Conservation (phyloP, 1,139 yeast genomes). For the Candida dubliniensis region DNA sequence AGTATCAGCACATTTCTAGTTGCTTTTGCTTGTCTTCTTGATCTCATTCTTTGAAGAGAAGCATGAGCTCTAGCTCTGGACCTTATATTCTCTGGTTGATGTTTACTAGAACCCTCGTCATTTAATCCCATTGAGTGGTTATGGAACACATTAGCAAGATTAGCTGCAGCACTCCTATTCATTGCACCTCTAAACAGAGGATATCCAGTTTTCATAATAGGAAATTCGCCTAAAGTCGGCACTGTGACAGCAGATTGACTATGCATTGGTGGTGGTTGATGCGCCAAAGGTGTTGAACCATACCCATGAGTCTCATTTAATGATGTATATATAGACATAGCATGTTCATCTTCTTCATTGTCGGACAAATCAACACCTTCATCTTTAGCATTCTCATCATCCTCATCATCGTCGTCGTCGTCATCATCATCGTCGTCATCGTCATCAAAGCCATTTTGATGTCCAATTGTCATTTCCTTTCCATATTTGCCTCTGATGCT, state of each 20-base stretch:
- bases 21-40: constrained; percentile 56
- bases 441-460: constrained; percentile 9
- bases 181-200: constrained; percentile 9
- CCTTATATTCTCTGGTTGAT: constrained; percentile 27
- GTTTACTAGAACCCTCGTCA: constrained; percentile 27
- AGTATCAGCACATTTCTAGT: constrained; percentile 32
- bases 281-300: constrained; percentile 14
- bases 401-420: constrained; percentile 20
- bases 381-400: constrained; percentile 10
- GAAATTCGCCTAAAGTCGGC: constrained; percentile 49
- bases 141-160: constrained; percentile 6
- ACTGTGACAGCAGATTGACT: constrained; percentile 31
- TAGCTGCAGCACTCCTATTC: neutral
- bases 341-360: constrained; percentile 52
- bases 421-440: constrained; percentile 13
- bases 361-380: constrained; percentile 22
- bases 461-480: constrained; percentile 4
- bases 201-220: constrained; percentile 27
- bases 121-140: constrained; percentile 22
- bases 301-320: constrained; percentile 30
- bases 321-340: constrained; percentile 50
- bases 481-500: constrained; percentile 3
- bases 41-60: constrained; percentile 61
- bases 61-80: constrained; percentile 69
- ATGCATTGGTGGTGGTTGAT: constrained; percentile 21